Conservation (phyloP, 495 filamentous ascomycete species). For the Cercophora newfieldiana region DNA sequence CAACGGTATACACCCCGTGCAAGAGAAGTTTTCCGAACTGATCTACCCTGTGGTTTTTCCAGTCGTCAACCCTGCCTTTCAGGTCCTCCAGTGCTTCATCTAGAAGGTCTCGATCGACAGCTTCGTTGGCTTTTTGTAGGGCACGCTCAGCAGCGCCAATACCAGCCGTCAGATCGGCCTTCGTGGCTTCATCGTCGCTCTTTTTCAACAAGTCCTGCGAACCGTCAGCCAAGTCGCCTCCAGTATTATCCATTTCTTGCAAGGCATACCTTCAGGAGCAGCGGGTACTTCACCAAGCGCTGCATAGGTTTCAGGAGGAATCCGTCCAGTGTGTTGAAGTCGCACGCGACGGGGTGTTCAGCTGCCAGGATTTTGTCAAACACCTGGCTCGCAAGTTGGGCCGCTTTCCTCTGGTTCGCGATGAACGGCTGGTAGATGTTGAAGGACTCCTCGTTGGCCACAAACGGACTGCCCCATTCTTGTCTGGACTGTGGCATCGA, state of each 20-base stretch:
- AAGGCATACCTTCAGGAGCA: slow-evolving; percentile 74
- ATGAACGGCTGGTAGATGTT: slow-evolving; percentile 92
- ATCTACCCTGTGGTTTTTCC: slow-evolving; percentile 90
- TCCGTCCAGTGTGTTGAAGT: slow-evolving; percentile 70
- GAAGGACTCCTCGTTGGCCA: slow-evolving; percentile 73
- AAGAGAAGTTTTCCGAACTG: slow-evolving; percentile 86
- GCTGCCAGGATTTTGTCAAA: slow-evolving; percentile 61
- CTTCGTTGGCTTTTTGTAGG: slow-evolving; percentile 81
- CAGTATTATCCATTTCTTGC: background rate
- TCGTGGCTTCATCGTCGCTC: slow-evolving; percentile 66
- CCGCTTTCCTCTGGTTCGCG: slow-evolving; percentile 80
- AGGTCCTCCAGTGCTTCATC: slow-evolving; percentile 78
- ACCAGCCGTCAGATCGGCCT: slow-evolving; percentile 66
- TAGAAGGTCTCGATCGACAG: slow-evolving; percentile 82
- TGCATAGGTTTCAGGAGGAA: slow-evolving; percentile 98
- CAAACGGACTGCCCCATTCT: slow-evolving; percentile 89
- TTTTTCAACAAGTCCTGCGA: slow-evolving; percentile 84
- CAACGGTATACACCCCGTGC: slow-evolving; percentile 89
- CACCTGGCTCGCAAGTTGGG: slow-evolving; percentile 57
- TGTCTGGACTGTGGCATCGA: slow-evolving; percentile 73
- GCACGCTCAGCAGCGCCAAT: slow-evolving; percentile 75
- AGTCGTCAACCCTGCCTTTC: slow-evolving; percentile 85
- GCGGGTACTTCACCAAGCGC: slow-evolving; percentile 87
- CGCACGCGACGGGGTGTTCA: slow-evolving; percentile 56
- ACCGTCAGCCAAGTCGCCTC: slow-evolving; percentile 11